phyloP scores from a whole-genome alignment of 2,329 filamentous ascomycete species.

The Colletotrichum phormii region DNA sequence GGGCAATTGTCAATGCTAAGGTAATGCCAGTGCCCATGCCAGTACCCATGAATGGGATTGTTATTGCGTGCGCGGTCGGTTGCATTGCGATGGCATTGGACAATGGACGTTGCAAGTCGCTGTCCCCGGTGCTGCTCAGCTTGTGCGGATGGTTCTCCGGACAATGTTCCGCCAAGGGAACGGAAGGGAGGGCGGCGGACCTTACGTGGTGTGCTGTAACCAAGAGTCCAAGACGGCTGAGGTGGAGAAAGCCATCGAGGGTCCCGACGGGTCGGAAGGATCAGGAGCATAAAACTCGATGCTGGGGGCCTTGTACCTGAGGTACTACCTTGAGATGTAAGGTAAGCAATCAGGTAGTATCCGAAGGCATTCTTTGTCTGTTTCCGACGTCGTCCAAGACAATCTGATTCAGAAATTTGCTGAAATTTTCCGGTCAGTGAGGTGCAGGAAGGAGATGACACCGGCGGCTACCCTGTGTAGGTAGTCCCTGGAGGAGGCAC shows the following conservation, averaged over 20 bases:
- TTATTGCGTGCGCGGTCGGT: background rate
- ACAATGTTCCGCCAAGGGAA: slow-evolving; percentile 6
- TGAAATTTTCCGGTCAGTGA: background rate
- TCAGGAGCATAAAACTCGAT: background rate
- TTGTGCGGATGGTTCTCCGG: background rate
- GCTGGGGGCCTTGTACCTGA: too few relatives aligned
- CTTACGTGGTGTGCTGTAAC: background rate
- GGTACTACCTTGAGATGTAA: too few relatives aligned
- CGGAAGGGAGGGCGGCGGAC: background rate
- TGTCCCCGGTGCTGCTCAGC: background rate
- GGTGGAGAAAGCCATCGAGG: slow-evolving; percentile 5
- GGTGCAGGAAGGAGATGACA: background rate
- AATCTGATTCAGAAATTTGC: background rate
- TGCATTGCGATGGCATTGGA: background rate
- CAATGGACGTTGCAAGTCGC: background rate
- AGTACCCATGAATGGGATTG: background rate
- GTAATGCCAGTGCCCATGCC: background rate
- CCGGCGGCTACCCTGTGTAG: background rate
- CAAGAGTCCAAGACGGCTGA: slow-evolving; percentile 10
- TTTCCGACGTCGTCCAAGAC: background rate
- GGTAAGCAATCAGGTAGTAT: background rate
- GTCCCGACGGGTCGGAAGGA: background rate
- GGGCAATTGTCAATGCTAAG: background rate
- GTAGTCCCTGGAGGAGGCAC: too few relatives aligned
- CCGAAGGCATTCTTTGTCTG: background rate